Conservation (phyloP, 495 filamentous ascomycete species). For the Podospora comata region DNA sequence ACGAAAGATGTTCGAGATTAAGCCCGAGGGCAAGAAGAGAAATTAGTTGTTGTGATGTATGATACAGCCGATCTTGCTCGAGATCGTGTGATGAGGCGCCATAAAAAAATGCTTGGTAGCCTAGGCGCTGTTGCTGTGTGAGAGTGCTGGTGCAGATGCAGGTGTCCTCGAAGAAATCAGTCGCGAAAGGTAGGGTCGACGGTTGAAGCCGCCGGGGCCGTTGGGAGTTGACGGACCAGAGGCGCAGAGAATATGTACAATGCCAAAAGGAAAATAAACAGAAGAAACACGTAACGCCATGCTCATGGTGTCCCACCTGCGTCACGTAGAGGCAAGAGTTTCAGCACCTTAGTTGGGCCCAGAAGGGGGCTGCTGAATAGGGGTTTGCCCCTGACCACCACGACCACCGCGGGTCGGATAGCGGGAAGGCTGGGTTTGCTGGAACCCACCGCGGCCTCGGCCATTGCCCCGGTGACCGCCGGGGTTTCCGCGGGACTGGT, state of each 20-base stretch:
- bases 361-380: slow-evolving; percentile 29
- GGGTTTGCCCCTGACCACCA: slow-evolving; percentile 34
- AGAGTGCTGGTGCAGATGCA: neutral
- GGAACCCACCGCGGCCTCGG: slow-evolving; percentile 35
- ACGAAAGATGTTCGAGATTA: slow-evolving; percentile 11
- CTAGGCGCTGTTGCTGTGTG: neutral
- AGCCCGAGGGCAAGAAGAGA: slow-evolving; percentile 10
- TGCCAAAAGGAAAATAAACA: slow-evolving; percentile 20
- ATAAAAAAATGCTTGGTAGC: neutral
- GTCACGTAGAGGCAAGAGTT: slow-evolving; percentile 11
- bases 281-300: slow-evolving; percentile 20
- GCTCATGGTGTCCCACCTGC: slow-evolving; percentile 18
- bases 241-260: slow-evolving; percentile 35
- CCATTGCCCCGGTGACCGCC: slow-evolving; percentile 34
- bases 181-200: neutral
- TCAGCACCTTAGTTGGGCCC: slow-evolving; percentile 26
- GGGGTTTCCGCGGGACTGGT: slow-evolving; percentile 41
- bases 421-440: slow-evolving; percentile 37
- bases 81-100: neutral
- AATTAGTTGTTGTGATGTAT: slow-evolving; percentile 25
- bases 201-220: slow-evolving; percentile 1
- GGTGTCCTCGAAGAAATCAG: neutral
- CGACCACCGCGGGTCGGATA: slow-evolving; percentile 44
- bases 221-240: slow-evolving; percentile 13
- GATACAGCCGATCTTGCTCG: slow-evolving; percentile 17